These are phyloP conservation scores for Leccinum truebloodii DNA, from an alignment of 768 basidiomycete genomes.

Conservation along the genomic window DNA sequence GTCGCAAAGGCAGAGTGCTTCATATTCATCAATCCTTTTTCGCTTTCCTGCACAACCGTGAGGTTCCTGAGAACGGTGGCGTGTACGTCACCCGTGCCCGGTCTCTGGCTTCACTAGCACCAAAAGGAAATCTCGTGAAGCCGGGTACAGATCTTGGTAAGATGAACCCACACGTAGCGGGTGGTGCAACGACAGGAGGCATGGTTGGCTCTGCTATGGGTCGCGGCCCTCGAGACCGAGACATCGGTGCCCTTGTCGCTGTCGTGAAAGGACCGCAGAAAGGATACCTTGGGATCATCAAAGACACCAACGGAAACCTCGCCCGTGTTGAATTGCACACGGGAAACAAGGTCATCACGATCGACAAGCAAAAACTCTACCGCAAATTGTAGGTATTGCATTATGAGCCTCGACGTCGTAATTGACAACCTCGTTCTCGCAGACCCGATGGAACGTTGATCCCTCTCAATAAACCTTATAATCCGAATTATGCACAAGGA, in stretches of 20 bases:
- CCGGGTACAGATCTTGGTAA: slow-evolving; percentile 78
- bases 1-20: slow-evolving; percentile 85
- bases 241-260: slow-evolving; percentile 76
- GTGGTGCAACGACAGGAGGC: slow-evolving; percentile 60
- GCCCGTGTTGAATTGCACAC: slow-evolving; percentile 91
- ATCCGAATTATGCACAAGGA: no score
- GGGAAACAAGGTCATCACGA: slow-evolving; percentile 85
- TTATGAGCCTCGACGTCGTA: neutral
- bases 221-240: slow-evolving; percentile 77
- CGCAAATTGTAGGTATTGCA: slow-evolving; percentile 62
- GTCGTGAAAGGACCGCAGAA: slow-evolving; percentile 89
- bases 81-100: slow-evolving; percentile 91
- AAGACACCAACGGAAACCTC: slow-evolving; percentile 87
- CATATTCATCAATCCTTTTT: slow-evolving; percentile 94
- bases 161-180: slow-evolving; percentile 78
- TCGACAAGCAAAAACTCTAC: slow-evolving; percentile 78
- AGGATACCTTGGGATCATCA: slow-evolving; percentile 88
- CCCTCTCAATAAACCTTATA: slow-evolving; percentile 44
- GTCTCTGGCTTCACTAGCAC: slow-evolving; percentile 79
- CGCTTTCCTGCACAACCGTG: slow-evolving; percentile 93
- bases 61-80: slow-evolving; percentile 87
- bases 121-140: slow-evolving; percentile 75
- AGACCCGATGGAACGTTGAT: slow-evolving; percentile 61
- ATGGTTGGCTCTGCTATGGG: slow-evolving; percentile 84
- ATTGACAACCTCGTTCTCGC: slow-evolving; percentile 9